Base-by-base conservation (phyloP, 306 rosid genomes). In the Cicer yamashitae region DNA sequence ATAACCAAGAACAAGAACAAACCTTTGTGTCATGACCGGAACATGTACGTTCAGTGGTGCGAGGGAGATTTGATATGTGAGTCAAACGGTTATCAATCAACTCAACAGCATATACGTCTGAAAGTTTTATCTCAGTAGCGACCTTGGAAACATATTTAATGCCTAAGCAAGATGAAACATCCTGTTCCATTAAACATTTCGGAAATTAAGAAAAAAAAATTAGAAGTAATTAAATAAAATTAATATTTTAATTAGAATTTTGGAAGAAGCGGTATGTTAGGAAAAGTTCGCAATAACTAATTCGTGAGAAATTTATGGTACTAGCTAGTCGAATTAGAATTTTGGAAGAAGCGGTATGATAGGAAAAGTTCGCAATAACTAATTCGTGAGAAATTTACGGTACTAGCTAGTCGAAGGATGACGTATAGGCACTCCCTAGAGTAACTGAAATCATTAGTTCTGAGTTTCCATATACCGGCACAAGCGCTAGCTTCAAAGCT, bases 91-190 rank as follows among this genome's bases (percentile, higher is more conserved):
- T 56, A 63, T 67, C 61, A 6, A 62, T 73, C 48, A 83, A 58
- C 85, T 91, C 96, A 76, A 85, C 89, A 61, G 96, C 88, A 82
- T 90, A 94, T 61, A 86, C 79, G 78, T 94, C 91, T 3, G 91
- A 85, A 73, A 90, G 70, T 73, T 85, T 87, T 74, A 90, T 84
- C 87, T 74, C 87, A 3, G 89, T 80, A 61, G 71, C 85, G 74
- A 52, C 80, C 81, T 81, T 83, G 14, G 91, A 46, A 72, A 50
- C 40, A 85, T 38, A 68, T 84, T 84, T 89, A 74, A 84, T 68
- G 68, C 97, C 88, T 71, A 91, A 86, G 82, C 96, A 91, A 81
- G 34, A 67, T 77, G 91, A 83, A 68, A 81, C 83, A 68, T 86
- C 87, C 98, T 91, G 92, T 71, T 74, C 77, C 83, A 79, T 81